These are phyloP conservation scores for Falciphora oryzae DNA, from an alignment of 2,329 filamentous ascomycete species.

Conservation along the genomic window DNA sequence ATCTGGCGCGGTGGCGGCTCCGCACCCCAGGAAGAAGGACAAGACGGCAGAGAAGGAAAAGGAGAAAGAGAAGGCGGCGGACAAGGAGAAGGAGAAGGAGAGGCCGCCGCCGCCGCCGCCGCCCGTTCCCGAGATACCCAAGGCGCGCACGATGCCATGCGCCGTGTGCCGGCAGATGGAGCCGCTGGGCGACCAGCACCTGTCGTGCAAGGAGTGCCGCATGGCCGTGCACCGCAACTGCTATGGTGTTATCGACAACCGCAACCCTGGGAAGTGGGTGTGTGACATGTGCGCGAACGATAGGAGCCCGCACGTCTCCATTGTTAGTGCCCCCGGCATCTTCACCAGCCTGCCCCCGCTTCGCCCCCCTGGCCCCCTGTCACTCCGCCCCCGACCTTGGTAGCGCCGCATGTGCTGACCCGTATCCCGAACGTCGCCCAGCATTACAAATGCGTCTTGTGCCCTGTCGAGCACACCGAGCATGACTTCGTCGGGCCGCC, in stretches of 20 bases:
- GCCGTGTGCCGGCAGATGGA: conserved; percentile 76
- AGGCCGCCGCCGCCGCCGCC: conserved; percentile 38
- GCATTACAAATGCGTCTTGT: conserved; percentile 88
- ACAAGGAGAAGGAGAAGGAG: conserved; percentile 61
- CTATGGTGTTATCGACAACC: conserved; percentile 75
- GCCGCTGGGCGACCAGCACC: conserved; percentile 62
- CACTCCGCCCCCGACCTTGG: conserved; percentile 8
- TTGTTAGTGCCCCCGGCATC: conserved; percentile 33
- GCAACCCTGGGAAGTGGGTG: conserved; percentile 74
- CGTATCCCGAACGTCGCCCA: conserved; percentile 30
- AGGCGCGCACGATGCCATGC: conserved; percentile 73
- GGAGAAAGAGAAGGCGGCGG: conserved; percentile 44
- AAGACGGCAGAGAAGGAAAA: conserved; percentile 57
- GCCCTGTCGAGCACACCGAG: conserved; percentile 74
- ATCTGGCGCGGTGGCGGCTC: conserved; percentile 25
- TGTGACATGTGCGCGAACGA: conserved; percentile 97
- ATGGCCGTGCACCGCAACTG: conserved; percentile 88
- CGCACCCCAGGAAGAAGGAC: conserved; percentile 35
- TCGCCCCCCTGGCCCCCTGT: conserved; percentile 5
- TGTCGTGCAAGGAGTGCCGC: conserved; percentile 82
- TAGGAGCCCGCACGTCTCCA: conserved; percentile 85
- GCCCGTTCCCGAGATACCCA: conserved; percentile 68
- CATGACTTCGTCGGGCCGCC: conserved; percentile 80
- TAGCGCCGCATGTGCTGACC: conserved; percentile 9
- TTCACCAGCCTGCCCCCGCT: conserved; percentile 9